Percentiles rank a stretch among this genome's conserved stretches.
Conservation (phyloP, 1,284 basidiomycete genomes). For the Caloboletus inedulis region DNA sequence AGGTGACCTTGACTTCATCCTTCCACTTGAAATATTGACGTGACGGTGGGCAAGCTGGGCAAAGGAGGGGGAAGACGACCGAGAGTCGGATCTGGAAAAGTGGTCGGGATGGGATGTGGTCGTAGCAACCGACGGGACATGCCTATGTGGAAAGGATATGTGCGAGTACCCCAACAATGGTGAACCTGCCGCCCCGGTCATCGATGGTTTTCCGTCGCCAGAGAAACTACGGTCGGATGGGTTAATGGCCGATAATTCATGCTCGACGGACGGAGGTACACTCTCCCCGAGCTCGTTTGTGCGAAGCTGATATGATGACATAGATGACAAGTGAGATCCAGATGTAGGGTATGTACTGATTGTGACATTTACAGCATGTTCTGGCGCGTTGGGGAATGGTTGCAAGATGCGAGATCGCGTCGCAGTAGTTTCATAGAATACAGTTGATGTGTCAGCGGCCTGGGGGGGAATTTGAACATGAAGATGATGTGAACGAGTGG, state of each 20-base stretch:
- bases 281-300: slow-evolving; percentile 14
- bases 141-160: slow-evolving; percentile 25
- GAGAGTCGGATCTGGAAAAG: slow-evolving; percentile 22
- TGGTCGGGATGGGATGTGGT: slow-evolving; percentile 34
- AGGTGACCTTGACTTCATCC: slow-evolving; percentile 29
- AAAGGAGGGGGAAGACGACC: slow-evolving; percentile 20
- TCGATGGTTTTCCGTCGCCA: slow-evolving; percentile 2
- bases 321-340: slow-evolving; percentile 42
- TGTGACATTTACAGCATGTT: slow-evolving; percentile 25
- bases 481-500: slow-evolving; percentile 32
- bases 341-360: slow-evolving; percentile 40
- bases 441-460: slow-evolving; percentile 45
- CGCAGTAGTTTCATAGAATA: slow-evolving; percentile 56
- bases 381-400: slow-evolving; percentile 16
- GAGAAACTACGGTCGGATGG: slow-evolving; percentile 17
- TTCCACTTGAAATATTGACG: slow-evolving; percentile 13
- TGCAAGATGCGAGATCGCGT: slow-evolving; percentile 28
- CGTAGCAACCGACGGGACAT: slow-evolving; percentile 41
- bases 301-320: slow-evolving; percentile 29
- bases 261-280: slow-evolving; percentile 20
- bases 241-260: slow-evolving; percentile 18
- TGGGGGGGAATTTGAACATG: slow-evolving; percentile 31
- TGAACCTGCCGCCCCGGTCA: slow-evolving; percentile 7
- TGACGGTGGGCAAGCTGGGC: slow-evolving; percentile 26
- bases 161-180: slow-evolving; percentile 20